phyloP scores from a whole-genome alignment of 164 flowering plant genomes.

The Magnolia changhungtana region DNA sequence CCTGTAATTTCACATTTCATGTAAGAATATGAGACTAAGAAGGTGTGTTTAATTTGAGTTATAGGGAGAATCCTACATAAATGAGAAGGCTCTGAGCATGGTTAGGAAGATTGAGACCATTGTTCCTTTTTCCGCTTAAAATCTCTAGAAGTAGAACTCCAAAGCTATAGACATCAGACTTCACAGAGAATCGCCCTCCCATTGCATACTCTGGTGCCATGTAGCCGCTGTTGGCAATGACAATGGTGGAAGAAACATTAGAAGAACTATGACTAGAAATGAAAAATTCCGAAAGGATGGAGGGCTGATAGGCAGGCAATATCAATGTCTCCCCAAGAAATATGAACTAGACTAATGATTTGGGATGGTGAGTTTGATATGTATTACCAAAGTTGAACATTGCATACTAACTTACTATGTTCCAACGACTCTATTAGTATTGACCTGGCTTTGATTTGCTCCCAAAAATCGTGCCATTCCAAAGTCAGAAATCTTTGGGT shows the following conservation, averaged over 20 bases:
- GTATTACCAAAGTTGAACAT: background rate
- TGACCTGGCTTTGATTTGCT: conserved; percentile 26
- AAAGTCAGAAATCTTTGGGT: conserved; percentile 51
- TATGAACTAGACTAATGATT: no score
- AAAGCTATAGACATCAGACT: conserved; percentile 51
- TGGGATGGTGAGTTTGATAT: no score
- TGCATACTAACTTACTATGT: conserved; percentile 35
- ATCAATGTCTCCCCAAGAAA: no score
- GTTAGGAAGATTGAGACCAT: no score
- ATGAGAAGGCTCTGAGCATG: background rate
- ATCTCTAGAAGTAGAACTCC: conserved; percentile 39
- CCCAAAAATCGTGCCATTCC: conserved; percentile 38
- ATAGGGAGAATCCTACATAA: conserved; percentile 1
- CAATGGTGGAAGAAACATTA: background rate
- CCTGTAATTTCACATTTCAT: conserved; percentile 19
- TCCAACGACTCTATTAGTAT: conserved; percentile 34
- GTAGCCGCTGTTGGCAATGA: conserved; percentile 31
- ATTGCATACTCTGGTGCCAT: conserved; percentile 42
- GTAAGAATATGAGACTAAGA: conserved; percentile 5
- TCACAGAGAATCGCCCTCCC: conserved; percentile 33
- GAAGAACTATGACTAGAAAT: background rate
- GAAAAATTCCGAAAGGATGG: background rate
- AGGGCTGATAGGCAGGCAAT: background rate
- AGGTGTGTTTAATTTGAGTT: background rate
- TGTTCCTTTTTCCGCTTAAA: no score